These are phyloP conservation scores for Botrytis squamosa DNA, from an alignment of 2,329 filamentous ascomycete genomes.

Conservation along the genomic window DNA sequence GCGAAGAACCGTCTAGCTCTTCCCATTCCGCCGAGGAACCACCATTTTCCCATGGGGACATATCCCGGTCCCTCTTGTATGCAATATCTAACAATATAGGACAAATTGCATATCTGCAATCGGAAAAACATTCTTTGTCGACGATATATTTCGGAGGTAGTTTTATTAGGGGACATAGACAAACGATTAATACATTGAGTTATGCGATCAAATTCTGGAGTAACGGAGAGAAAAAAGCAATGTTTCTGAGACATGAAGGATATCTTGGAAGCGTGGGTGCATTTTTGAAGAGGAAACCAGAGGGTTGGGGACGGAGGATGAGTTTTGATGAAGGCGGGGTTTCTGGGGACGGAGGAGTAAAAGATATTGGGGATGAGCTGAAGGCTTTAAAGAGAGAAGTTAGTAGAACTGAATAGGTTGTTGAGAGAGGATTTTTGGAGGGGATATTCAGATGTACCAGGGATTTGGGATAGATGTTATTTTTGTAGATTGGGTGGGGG, in stretches of 20 bases:
- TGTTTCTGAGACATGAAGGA: conserved; percentile 92
- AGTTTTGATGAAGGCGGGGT: conserved; percentile 47
- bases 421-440: neutral
- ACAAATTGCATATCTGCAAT: conserved; percentile 96
- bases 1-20: conserved; percentile 25
- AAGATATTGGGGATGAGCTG: neutral
- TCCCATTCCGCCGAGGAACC: conserved; percentile 1
- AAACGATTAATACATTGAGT: conserved; percentile 96
- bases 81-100: conserved; percentile 98
- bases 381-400: neutral
- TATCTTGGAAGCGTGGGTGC: conserved; percentile 93
- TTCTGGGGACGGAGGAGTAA: neutral
- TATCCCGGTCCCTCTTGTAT: conserved; percentile 87
- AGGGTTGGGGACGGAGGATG: conserved; percentile 83
- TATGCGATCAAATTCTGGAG: conserved; percentile 99
- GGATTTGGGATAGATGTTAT: neutral
- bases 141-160: conserved; percentile 97
- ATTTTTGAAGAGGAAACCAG: conserved; percentile 86
- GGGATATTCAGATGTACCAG: neutral
- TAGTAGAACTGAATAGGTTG: neutral
- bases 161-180: conserved; percentile 92
- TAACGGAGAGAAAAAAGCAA: conserved; percentile 89
- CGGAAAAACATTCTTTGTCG: conserved; percentile 85
- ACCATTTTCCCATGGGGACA: conserved; percentile 76
- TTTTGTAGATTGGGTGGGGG: neutral